Percentiles rank a stretch among this genome's conserved stretches.
These are phyloP conservation scores for Colletotrichum sp. DNA, from an alignment of 2,329 filamentous ascomycete species.

Conservation along the genomic window DNA sequence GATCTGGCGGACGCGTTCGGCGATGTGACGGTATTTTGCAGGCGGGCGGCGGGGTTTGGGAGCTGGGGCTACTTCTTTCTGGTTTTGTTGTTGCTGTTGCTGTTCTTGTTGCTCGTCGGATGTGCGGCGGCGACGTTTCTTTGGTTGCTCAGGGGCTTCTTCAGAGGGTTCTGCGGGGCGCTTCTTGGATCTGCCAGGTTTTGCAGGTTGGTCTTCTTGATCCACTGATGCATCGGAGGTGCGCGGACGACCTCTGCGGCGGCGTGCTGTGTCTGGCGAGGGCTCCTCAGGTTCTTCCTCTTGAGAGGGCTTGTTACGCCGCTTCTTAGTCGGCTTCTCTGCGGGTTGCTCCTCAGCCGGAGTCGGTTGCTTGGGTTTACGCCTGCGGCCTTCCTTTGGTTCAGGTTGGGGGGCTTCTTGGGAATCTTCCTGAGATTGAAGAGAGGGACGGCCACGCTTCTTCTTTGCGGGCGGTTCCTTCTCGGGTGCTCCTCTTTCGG, in stretches of 20 bases:
- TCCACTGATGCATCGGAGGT: constrained; percentile 10
- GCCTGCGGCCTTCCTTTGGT: not conserved
- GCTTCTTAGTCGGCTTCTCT: constrained; percentile 4
- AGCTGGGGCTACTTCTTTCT: not conserved
- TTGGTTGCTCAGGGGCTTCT: not conserved
- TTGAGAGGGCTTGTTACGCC: not conserved
- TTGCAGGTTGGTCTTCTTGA: constrained; percentile 20
- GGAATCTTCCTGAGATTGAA: constrained; percentile 14
- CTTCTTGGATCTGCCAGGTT: constrained; percentile 8
- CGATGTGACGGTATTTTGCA: constrained; percentile 55
- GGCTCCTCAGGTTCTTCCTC: not conserved
- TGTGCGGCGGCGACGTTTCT: constrained; percentile 6
- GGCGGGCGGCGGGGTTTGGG: constrained; percentile 28
- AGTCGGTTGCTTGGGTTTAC: not conserved
- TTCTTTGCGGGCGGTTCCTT: not conserved
- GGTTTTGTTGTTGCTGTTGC: not conserved
- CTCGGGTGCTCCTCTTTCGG: not conserved
- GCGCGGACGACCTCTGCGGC: constrained; percentile 21
- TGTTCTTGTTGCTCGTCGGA: constrained; percentile 8
- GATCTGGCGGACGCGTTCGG: constrained; percentile 56
- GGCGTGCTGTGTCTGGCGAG: constrained; percentile 12
- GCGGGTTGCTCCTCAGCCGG: not conserved
- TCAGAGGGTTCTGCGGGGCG: not conserved
- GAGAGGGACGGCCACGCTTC: not conserved
- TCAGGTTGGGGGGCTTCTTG: not conserved